Conservation (phyloP, 2,329 filamentous ascomycete genomes). For the Truncatella angustata region DNA sequence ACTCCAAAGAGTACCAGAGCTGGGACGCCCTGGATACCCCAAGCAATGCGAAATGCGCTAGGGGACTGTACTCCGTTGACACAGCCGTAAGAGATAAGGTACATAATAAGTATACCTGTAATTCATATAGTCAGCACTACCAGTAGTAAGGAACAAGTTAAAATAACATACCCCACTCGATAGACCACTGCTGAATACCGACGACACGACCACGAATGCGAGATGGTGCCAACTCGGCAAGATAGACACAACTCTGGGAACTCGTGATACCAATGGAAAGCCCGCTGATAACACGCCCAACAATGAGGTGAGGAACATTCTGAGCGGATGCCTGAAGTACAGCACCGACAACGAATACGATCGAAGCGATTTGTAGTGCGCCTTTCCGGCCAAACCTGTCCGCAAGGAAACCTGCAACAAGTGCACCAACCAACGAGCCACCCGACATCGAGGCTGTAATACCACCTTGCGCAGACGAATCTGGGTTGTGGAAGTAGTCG, state of each 20-base stretch:
- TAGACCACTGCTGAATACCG: conserved; percentile 67
- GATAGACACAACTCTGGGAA: conserved; percentile 68
- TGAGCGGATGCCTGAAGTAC: conserved; percentile 33
- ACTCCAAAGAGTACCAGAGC: conserved; percentile 52
- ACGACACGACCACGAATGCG: conserved; percentile 60
- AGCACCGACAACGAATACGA: conserved; percentile 37
- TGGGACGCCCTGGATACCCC: conserved; percentile 59
- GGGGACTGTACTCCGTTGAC: conserved; percentile 50
- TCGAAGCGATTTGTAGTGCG: conserved; percentile 38
- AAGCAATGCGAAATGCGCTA: conserved; percentile 59
- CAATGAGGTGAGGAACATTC: conserved; percentile 39
- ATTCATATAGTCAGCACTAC: too few species aligned
- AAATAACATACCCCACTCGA: conserved; percentile 73
- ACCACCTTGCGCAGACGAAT: conserved; percentile 60
- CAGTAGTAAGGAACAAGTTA: too few species aligned
- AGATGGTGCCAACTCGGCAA: conserved; percentile 62
- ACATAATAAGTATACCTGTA: conserved; percentile 65
- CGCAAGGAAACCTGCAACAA: conserved; percentile 33
- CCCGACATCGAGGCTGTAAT: conserved; percentile 75
- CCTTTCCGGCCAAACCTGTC: conserved; percentile 38
- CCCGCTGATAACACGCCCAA: conserved; percentile 45
- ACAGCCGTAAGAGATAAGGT: conserved; percentile 65
- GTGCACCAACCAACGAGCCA: conserved; percentile 60
- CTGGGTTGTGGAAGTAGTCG: conserved; percentile 66
- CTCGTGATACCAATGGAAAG: conserved; percentile 67